Evolutionary conservation across 768 basidiomycete species (phyloP).

Genomic region (Mycena alexandri): DNA sequence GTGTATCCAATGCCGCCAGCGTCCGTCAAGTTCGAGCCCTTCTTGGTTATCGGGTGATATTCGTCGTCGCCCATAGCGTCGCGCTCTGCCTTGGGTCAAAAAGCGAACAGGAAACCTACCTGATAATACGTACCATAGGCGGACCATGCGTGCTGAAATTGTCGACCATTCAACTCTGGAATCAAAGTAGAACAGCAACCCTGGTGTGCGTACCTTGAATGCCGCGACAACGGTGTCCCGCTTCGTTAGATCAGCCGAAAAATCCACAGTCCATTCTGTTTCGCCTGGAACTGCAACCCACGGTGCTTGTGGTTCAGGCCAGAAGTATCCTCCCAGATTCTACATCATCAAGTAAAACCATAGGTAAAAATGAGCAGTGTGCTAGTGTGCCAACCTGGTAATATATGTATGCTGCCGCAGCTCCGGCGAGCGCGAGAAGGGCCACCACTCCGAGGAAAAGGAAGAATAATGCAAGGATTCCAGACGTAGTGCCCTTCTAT

Average conservation of each 20-base stretch:
- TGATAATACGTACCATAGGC: slow-evolving; percentile 73
- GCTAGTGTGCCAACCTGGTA: slow-evolving; percentile 16
- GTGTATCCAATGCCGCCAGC: slow-evolving; percentile 91
- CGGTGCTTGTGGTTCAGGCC: neutral
- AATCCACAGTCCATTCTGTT: slow-evolving; percentile 32
- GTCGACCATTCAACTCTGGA: slow-evolving; percentile 22
- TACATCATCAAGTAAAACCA: neutral
- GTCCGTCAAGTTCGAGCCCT: slow-evolving; percentile 81
- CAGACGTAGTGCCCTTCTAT: slow-evolving; percentile 5
- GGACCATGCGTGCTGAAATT: slow-evolving; percentile 80
- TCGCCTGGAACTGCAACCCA: slow-evolving; percentile 28
- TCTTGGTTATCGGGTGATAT: slow-evolving; percentile 85
- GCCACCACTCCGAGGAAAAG: slow-evolving; percentile 9
- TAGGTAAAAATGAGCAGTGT: neutral
- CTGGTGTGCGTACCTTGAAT: slow-evolving; percentile 78
- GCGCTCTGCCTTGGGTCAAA: slow-evolving; percentile 64
- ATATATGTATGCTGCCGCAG: slow-evolving; percentile 25
- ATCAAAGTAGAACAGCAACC: slow-evolving; percentile 56
- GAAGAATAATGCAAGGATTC: slow-evolving; percentile 11
- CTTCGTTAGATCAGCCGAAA: slow-evolving; percentile 69
- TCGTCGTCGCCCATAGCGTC: slow-evolving; percentile 95
- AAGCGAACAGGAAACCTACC: neutral
- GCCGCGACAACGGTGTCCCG: slow-evolving; percentile 81
- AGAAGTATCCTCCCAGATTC: slow-evolving; percentile 33
- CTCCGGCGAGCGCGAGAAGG: slow-evolving; percentile 8